Base-by-base conservation (phyloP, 108 stramenopile genomes). In the Nitzschia palea region DNA sequence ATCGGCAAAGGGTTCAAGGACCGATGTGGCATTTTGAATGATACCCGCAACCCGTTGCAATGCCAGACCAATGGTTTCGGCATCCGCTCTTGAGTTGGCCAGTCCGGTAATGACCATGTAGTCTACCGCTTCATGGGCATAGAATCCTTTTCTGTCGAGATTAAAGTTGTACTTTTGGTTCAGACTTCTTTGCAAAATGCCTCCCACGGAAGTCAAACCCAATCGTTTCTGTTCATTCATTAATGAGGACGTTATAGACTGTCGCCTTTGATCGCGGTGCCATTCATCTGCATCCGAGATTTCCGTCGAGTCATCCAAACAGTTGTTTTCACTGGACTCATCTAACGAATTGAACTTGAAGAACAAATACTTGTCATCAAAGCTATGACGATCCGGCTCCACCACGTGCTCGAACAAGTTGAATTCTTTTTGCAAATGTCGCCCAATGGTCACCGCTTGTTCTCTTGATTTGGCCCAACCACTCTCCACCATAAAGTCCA, bases 361-460 rank as follows among this genome's bases (percentile, higher is more conserved):
- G 42, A 83, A 85, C 14, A 79, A 25, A 23, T 67, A 55, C 0
- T 80, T 71, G 52, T 85, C 81, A 59, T 69, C 32, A 32, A 88
- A 88, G 4, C 59, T 64, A 51, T 83, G 81, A 60, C 69, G 55
- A 17, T 50, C 25, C 0, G 62, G 47, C 6, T 62, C 70, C 9
- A 50, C 45, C 27, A 85, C 80, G 42, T 67, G 65, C n/a, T 67
- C 52, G 27, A 67, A 67, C 37, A 83, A 47, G 40, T 74, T 70
- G 23, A 50, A 63, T 14, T 55, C 48, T n/a, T 72, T 62, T 12
- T 52, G 52, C 30, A 70, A 47, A 70, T 34, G 14, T 6, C 63
- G 52, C 10, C 84, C 86, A 0, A 87, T 63, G 4, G n/a, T 43
- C 9, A 90, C 89, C 2, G 84, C 89, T 15, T 87, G 82, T 12